phyloP scores from a whole-genome alignment of 345 rosid genomes.

The Salix koriyanagi region DNA sequence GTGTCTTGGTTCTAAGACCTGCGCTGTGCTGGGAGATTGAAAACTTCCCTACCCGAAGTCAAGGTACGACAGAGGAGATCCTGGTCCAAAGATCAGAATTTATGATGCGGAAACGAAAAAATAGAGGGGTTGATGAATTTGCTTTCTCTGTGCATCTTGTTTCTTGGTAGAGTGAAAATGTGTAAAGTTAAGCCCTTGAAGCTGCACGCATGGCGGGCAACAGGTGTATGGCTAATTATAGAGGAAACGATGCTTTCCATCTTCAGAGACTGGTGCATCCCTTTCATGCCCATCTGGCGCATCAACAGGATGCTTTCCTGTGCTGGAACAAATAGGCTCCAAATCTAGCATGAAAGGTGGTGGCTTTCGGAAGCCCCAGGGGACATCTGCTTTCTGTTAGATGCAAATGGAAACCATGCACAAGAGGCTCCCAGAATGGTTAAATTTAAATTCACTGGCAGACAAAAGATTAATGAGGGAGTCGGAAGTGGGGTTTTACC shows the following conservation, averaged over 20 bases:
- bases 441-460: background rate
- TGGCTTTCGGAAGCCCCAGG: constrained; percentile 26
- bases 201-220: constrained; percentile 26
- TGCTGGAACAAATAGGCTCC: constrained; percentile 25
- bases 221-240: constrained; percentile 28
- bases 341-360: constrained; percentile 31
- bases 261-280: constrained; percentile 16
- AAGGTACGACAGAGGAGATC: constrained; percentile 25
- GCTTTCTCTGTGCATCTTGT: constrained; percentile 18
- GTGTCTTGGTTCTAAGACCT: constrained; percentile 14
- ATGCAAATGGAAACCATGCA: constrained; percentile 19
- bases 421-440: constrained; percentile 11
- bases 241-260: constrained; percentile 25
- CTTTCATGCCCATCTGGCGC: constrained; percentile 15
- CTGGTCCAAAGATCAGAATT: constrained; percentile 28
- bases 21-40: constrained; percentile 33
- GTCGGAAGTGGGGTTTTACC: constrained; percentile 6
- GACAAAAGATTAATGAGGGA: constrained; percentile 1
- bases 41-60: constrained; percentile 26
- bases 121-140: constrained; percentile 24
- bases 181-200: constrained; percentile 24
- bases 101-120: constrained; percentile 26
- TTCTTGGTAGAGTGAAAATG: constrained; percentile 25
- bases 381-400: constrained; percentile 24
- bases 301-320: constrained; percentile 31